These are phyloP conservation scores for Talaromyces sp. DNA, from an alignment of 2,329 filamentous ascomycete species.

Conservation along the genomic window DNA sequence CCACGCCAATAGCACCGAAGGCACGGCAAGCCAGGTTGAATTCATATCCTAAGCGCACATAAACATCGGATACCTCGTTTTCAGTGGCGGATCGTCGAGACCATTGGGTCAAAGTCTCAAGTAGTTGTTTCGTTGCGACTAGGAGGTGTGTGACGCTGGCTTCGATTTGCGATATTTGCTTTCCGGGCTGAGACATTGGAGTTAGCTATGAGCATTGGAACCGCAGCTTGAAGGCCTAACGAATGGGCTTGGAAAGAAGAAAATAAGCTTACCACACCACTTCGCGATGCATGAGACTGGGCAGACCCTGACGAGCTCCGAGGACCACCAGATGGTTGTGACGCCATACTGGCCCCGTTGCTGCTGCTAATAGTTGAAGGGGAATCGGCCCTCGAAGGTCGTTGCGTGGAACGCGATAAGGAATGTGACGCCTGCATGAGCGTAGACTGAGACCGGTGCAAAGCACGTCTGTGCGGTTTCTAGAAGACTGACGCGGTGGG, in stretches of 20 bases:
- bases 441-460: background rate
- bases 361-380: constrained; percentile 45
- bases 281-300: constrained; percentile 56
- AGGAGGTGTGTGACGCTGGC: constrained; percentile 97
- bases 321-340: constrained; percentile 58
- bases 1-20: constrained; percentile 94
- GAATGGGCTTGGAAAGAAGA: background rate
- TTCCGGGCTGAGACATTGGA: constrained; percentile 53
- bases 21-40: constrained; percentile 98
- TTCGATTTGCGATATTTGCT: constrained; percentile 92
- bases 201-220: background rate
- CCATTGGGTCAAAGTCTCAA: constrained; percentile 97
- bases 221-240: background rate
- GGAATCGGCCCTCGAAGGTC: constrained; percentile 61
- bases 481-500: background rate
- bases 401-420: constrained; percentile 49
- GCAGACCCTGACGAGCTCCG: constrained; percentile 65
- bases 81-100: constrained; percentile 89
- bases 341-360: constrained; percentile 48
- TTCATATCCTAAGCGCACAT: constrained; percentile 94
- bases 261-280: constrained; percentile 55
- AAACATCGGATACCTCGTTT: constrained; percentile 94
- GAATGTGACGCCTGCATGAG: constrained; percentile 23
- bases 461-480: constrained; percentile 6
- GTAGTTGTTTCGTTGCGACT: constrained; percentile 93